Evolutionary conservation across 2,329 filamentous ascomycete genomes (phyloP).

Genomic region (Elsinoe necatrix): DNA sequence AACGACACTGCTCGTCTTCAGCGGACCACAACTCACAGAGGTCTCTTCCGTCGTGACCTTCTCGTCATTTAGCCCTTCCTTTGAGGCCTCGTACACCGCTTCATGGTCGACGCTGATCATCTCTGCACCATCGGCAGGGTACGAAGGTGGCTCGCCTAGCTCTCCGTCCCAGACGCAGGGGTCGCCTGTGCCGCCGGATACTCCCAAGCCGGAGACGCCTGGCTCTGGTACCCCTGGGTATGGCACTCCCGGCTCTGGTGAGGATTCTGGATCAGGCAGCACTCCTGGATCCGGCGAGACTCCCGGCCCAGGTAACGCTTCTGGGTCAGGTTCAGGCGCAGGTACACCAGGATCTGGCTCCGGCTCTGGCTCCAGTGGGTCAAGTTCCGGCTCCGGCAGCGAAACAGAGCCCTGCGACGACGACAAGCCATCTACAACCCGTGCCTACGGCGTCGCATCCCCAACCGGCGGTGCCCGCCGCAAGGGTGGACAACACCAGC

Average conservation of each 20-base stretch:
- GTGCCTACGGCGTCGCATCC: not conserved
- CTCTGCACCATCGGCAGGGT: slow-evolving; percentile 3
- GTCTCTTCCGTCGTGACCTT: not conserved
- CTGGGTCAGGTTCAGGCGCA: not conserved
- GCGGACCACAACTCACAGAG: not conserved
- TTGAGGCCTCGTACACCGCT: not conserved
- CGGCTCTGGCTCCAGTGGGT: not conserved
- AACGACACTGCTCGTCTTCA: not conserved
- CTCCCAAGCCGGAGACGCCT: not conserved
- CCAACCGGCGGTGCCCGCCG: not conserved
- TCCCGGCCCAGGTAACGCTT: not conserved
- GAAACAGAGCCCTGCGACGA: not conserved
- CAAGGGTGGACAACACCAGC: not conserved
- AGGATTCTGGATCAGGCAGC: not conserved
- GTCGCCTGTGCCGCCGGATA: not conserved
- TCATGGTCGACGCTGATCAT: not conserved
- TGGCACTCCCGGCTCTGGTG: not conserved
- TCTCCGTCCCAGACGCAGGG: not conserved
- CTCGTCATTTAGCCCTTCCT: not conserved
- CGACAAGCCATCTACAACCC: not conserved
- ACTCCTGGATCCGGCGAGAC: not conserved
- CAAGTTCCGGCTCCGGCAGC: not conserved
- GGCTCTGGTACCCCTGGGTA: not conserved
- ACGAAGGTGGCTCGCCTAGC: not conserved
- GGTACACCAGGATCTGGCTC: not conserved